Percentiles rank a stretch among this genome's conserved stretches.
Conservation (phyloP, 805 yeast species). For the Tetrapisispora fleetii region DNA sequence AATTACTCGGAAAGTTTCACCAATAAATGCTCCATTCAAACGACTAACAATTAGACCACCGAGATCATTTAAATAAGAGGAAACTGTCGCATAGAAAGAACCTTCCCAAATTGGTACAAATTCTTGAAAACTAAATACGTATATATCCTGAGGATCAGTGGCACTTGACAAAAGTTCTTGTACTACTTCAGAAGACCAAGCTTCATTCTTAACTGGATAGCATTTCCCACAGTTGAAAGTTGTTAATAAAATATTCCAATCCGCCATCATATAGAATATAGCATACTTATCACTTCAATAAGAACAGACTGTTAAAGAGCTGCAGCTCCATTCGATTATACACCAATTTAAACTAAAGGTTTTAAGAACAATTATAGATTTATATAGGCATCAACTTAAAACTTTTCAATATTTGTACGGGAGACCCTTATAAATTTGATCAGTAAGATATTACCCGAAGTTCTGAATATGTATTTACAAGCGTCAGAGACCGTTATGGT, state of each 20-base stretch:
- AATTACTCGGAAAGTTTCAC: conserved; percentile 33
- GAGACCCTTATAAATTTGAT: no score
- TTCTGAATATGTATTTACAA: no score
- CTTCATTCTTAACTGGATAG: conserved; percentile 29
- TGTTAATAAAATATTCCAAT: conserved; percentile 18
- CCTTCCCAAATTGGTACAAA: conserved; percentile 48
- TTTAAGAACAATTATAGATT: no score
- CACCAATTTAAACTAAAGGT: no score
- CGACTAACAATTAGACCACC: conserved; percentile 30
- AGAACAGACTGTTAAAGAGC: no score
- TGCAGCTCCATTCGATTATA: no score
- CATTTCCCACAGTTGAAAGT: conserved; percentile 53
- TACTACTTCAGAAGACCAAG: conserved; percentile 24
- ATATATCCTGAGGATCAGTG: conserved; percentile 27
- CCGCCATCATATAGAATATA: neutral
- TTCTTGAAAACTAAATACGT: conserved; percentile 62
- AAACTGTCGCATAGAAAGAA: conserved; percentile 32
- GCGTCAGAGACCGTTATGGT: no score
- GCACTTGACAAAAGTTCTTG: conserved; percentile 30
- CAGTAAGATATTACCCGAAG: no score
- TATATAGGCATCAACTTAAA: no score
- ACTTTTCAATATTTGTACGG: no score
- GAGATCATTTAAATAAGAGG: conserved; percentile 30
- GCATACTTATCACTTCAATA: neutral
- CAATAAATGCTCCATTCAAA: conserved; percentile 30